Percentiles rank a stretch among this genome's conserved stretches.
These are phyloP conservation scores for Saccharomyces mikatae DNA, from an alignment of 805 yeast genomes.

Conservation along the genomic window DNA sequence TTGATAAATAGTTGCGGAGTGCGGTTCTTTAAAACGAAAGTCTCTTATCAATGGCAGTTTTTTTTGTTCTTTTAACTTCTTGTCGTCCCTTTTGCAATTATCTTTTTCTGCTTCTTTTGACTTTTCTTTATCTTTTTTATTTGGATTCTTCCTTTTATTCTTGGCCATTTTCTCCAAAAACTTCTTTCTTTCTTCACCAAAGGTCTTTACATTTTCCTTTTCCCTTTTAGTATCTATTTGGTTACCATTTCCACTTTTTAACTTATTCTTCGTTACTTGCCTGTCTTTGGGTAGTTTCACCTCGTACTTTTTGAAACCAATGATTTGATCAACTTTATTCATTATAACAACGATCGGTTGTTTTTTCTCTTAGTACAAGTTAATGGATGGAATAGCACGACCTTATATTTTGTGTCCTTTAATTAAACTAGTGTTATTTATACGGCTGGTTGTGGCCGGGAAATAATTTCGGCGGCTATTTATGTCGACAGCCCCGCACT, in stretches of 20 bases:
- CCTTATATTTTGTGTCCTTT: background rate
- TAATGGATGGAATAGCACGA: background rate
- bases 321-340: background rate
- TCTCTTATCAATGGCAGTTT: background rate
- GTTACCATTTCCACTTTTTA: background rate
- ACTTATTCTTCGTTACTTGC: background rate
- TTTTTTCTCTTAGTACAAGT: background rate
- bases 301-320: background rate
- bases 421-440: background rate
- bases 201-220: background rate
- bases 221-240: background rate
- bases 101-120: slow-evolving; percentile 2
- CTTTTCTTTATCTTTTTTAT: slow-evolving; percentile 1
- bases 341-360: background rate
- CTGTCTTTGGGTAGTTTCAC: background rate
- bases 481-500: background rate
- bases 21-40: background rate
- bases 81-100: background rate
- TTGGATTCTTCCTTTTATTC: slow-evolving; percentile 1
- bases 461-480: background rate
- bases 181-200: background rate
- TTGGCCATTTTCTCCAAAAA: slow-evolving; percentile 2
- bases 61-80: background rate
- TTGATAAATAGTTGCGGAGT: background rate
- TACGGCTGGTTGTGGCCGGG: background rate